Conservation (phyloP, 129 eudicot species). For the Helichrysum umbraculigerum region DNA sequence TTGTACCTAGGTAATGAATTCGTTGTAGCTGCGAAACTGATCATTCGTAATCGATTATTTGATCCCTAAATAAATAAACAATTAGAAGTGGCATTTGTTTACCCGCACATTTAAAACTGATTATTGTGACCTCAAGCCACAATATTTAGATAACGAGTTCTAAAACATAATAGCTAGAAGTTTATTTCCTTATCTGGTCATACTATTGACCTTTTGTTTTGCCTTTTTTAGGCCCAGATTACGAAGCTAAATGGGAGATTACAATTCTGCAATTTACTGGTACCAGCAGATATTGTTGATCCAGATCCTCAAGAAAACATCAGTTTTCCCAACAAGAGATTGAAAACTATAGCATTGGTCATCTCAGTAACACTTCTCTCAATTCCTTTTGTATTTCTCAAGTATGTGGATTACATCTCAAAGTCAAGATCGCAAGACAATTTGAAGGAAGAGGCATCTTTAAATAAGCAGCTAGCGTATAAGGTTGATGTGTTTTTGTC, state of each 20-base stretch:
- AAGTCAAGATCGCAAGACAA: constrained; percentile 51
- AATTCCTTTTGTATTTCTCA: constrained; percentile 63
- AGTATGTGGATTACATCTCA: constrained; percentile 66
- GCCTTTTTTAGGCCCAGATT: constrained; percentile 48
- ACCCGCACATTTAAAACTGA: background rate
- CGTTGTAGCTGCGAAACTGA: background rate
- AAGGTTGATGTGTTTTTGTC: constrained; percentile 74
- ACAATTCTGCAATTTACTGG: constrained; percentile 46
- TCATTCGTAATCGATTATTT: background rate
- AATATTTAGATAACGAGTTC: background rate
- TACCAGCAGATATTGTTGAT: constrained; percentile 36
- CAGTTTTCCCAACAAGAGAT: constrained; percentile 39
- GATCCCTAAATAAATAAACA: background rate
- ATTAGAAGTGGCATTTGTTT: background rate
- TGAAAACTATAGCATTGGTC: constrained; percentile 57
- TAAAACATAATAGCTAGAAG: background rate
- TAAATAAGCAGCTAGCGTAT: constrained; percentile 78
- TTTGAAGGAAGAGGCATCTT: constrained; percentile 60
- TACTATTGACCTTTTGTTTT: background rate
- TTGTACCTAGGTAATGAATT: background rate
- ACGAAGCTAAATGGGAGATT: constrained; percentile 53
- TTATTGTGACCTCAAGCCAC: too few species aligned
- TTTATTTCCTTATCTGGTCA: constrained; percentile 1
- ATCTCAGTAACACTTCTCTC: constrained; percentile 59
- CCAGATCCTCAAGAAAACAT: constrained; percentile 27